Conservation (phyloP, 2,329 filamentous ascomycete species). For the Aspergillus pseudotamarii region DNA sequence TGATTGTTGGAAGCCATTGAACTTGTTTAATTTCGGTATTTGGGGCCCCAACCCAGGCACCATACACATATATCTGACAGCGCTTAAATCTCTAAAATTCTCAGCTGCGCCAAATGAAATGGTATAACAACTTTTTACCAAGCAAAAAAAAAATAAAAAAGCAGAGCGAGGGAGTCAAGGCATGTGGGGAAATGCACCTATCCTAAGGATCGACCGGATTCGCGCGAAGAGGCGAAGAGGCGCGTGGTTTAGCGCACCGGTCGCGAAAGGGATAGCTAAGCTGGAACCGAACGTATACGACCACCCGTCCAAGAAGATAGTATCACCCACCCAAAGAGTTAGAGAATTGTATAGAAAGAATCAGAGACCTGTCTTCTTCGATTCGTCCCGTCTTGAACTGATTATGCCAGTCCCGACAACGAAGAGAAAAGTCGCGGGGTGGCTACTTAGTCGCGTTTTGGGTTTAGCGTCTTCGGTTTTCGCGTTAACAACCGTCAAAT, state of each 20-base stretch:
- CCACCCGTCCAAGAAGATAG: neutral
- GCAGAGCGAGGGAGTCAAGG: conserved; percentile 17
- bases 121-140: conserved; percentile 13
- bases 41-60: conserved; percentile 11
- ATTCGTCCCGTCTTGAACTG: neutral
- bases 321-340: neutral
- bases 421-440: conserved; percentile 29
- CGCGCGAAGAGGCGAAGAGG: conserved; percentile 35
- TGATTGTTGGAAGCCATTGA: conserved; percentile 37
- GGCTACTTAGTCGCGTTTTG: conserved; percentile 26
- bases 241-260: conserved; percentile 34
- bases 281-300: neutral
- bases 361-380: neutral
- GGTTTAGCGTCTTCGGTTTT: conserved; percentile 26
- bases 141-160: conserved; percentile 15
- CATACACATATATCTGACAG: conserved; percentile 8
- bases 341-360: neutral
- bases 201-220: conserved; percentile 28
- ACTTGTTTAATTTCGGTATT: conserved; percentile 10
- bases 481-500: conserved; percentile 20
- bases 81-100: neutral
- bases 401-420: neutral
- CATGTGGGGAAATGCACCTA: conserved; percentile 29
- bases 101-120: conserved; percentile 9
- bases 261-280: conserved; percentile 23